A percentile compares a stretch with the other conserved stretches of the same genome.
phyloP scores from a whole-genome alignment of 2,329 filamentous ascomycete species.

The Trichoderma sp. region DNA sequence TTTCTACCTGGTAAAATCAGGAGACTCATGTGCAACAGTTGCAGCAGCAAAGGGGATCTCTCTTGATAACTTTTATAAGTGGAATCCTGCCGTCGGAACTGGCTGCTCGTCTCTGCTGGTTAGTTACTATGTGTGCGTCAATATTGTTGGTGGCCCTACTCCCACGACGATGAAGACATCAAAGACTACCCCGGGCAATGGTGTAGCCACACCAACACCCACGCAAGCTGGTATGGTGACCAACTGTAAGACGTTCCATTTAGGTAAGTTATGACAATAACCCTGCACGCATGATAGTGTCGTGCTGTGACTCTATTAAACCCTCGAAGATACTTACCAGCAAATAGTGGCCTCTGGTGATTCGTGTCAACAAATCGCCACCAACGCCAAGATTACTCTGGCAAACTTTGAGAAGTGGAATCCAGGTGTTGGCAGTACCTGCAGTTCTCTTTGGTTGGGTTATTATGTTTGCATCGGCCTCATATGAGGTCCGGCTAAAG shows the following conservation, averaged over 20 bases:
- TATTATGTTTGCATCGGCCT: constrained; percentile 24
- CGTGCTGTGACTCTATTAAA: neutral
- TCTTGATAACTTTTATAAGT: neutral
- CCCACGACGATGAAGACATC: neutral
- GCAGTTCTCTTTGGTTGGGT: constrained; percentile 6
- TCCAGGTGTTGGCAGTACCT: constrained; percentile 18
- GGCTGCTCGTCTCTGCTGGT: neutral
- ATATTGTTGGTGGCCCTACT: neutral
- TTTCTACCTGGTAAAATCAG: neutral
- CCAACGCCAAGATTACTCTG: constrained; percentile 17
- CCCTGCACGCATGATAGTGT: neutral
- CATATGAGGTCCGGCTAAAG: neutral
- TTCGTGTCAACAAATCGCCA: constrained; percentile 19
- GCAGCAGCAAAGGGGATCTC: neutral
- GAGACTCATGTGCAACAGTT: constrained; percentile 1
- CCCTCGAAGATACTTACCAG: neutral
- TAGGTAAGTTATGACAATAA: neutral
- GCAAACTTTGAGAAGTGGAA: constrained; percentile 26
- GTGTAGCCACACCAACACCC: constrained; percentile 6
- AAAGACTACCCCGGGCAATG: neutral
- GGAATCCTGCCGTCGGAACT: neutral
- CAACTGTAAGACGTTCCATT: constrained; percentile 26
- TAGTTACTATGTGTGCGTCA: neutral
- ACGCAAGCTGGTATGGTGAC: constrained; percentile 22
- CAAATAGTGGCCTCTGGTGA: constrained; percentile 14